Percentiles rank a stretch among this genome's conserved stretches.
These are phyloP conservation scores for Penicillium sp. DNA, from an alignment of 2,329 filamentous ascomycete genomes.

Conservation along the genomic window DNA sequence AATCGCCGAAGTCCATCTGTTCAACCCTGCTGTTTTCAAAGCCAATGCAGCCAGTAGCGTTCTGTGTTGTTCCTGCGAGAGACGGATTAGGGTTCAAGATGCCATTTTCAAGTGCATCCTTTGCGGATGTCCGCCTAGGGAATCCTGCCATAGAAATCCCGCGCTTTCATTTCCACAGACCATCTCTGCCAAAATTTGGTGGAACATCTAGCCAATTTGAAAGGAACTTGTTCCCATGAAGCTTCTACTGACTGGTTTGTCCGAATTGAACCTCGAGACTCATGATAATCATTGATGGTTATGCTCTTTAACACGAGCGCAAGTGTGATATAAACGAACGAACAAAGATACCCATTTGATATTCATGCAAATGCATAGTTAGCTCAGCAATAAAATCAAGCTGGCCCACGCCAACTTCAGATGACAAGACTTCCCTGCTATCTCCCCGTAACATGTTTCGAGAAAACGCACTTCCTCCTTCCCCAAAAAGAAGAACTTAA, in stretches of 20 bases:
- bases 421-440: not conserved
- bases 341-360: constrained; percentile 20
- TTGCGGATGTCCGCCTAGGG: constrained; percentile 57
- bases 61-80: constrained; percentile 59
- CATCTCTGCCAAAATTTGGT: constrained; percentile 36
- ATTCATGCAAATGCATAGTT: not conserved
- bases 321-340: constrained; percentile 3
- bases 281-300: not conserved
- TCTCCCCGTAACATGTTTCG: not conserved
- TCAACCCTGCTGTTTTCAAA: constrained; percentile 14
- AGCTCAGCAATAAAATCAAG: not conserved
- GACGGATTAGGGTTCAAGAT: constrained; percentile 39
- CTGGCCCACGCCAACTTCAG: not conserved
- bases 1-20: not conserved
- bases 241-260: constrained; percentile 37
- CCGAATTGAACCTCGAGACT: not conserved
- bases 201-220: constrained; percentile 47
- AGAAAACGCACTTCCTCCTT: not conserved
- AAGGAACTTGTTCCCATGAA: constrained; percentile 44
- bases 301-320: not conserved
- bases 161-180: constrained; percentile 44
- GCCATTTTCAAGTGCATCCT: constrained; percentile 49
- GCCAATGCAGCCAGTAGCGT: constrained; percentile 33
- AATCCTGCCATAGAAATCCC: constrained; percentile 55
- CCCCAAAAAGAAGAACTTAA: no score